These are phyloP conservation scores for Parietichytrium sp. DNA, from an alignment of 108 stramenopile species.

Conservation along the genomic window DNA sequence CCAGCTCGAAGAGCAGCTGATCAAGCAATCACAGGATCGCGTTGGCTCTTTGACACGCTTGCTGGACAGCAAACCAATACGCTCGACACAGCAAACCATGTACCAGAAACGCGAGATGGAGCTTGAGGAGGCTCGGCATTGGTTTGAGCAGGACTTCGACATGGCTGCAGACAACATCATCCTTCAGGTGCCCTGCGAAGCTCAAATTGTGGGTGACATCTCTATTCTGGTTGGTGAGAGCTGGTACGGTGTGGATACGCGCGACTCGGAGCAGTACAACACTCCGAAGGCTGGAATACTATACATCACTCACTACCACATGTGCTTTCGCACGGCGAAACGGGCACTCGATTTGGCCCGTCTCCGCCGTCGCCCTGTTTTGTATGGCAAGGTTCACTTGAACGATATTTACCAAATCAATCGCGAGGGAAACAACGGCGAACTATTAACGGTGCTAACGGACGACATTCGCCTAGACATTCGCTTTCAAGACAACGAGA, in stretches of 20 bases:
- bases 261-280: neutral
- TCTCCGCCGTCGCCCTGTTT: neutral
- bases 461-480: conserved; percentile 28
- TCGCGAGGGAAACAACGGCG: conserved; percentile 4
- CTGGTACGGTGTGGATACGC: neutral
- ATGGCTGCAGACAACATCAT: conserved; percentile 33
- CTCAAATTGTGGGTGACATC: neutral
- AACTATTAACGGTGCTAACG: neutral
- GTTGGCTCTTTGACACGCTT: neutral
- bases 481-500: neutral
- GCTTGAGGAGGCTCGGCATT: neutral
- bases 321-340: neutral
- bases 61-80: conserved; percentile 34
- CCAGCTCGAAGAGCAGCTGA: conserved; percentile 5
- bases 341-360: neutral
- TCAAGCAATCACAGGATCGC: neutral
- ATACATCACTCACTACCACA: conserved; percentile 4
- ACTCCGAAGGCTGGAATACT: neutral
- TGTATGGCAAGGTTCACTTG: conserved; percentile 31
- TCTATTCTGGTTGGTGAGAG: too few relatives aligned
- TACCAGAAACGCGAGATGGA: neutral
- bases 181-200: neutral
- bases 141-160: conserved; percentile 37
- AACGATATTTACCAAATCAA: conserved; percentile 13
- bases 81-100: neutral